Percentiles rank a stretch among this genome's conserved stretches.
Conservation (phyloP, 2,329 filamentous ascomycete genomes). For the Calcarisporium arbuscula region DNA sequence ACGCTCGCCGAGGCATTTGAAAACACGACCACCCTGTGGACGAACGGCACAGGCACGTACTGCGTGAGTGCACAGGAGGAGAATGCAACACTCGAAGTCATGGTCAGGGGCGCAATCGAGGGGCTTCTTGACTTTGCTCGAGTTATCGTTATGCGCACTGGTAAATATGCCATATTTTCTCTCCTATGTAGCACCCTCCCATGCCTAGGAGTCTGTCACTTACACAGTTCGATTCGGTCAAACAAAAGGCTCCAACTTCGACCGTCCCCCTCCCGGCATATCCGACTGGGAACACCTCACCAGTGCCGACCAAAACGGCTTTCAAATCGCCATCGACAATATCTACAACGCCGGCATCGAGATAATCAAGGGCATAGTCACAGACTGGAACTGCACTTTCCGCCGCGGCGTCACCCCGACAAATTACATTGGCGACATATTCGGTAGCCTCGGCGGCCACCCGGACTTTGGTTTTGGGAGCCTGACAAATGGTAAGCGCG, state of each 20-base stretch:
- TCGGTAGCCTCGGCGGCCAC: constrained; percentile 58
- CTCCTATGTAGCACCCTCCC: not conserved
- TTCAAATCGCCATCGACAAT: constrained; percentile 56
- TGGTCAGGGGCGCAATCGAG: constrained; percentile 52
- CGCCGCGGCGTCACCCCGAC: constrained; percentile 46
- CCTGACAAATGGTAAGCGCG: constrained; percentile 28
- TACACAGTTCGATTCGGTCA: not conserved
- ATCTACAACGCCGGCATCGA: constrained; percentile 59
- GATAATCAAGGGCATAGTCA: constrained; percentile 58
- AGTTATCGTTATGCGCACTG: constrained; percentile 61
- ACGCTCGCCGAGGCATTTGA: constrained; percentile 58
- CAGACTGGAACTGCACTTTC: constrained; percentile 55
- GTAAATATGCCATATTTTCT: constrained; percentile 18
- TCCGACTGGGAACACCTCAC: constrained; percentile 54
- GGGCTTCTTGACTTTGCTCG: constrained; percentile 59
- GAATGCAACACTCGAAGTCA: constrained; percentile 60
- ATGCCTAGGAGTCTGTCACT: not conserved
- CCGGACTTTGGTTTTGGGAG: constrained; percentile 59
- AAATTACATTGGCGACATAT: constrained; percentile 68
- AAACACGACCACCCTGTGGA: constrained; percentile 56
- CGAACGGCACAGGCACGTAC: constrained; percentile 61
- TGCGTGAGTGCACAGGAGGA: constrained; percentile 70
- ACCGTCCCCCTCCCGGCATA: constrained; percentile 56
- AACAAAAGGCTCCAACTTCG: constrained; percentile 57
- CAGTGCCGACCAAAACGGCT: constrained; percentile 55